phyloP scores from a whole-genome alignment of 192 early-diverging fungal genomes.

The Coemansia sp. region DNA sequence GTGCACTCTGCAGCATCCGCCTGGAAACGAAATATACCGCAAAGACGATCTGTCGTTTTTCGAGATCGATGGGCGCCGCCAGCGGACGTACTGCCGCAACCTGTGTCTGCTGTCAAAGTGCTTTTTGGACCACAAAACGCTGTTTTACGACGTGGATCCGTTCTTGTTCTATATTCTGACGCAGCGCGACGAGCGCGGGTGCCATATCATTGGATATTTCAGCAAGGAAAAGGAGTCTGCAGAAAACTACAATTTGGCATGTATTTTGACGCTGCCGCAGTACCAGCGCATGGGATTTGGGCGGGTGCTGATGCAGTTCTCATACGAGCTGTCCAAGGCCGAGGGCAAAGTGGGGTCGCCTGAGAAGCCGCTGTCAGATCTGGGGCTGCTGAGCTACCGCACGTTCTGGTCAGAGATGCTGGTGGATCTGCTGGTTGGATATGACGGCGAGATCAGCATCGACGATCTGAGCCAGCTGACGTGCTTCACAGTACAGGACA shows the following conservation, averaged over 20 bases:
- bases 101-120: conserved; percentile 94
- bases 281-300: conserved; percentile 96
- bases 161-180: conserved; percentile 98
- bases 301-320: conserved; percentile 89
- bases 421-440: conserved; percentile 70
- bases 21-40: conserved; percentile 99
- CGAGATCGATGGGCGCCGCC: conserved; percentile 95
- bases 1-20: conserved; percentile 91
- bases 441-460: conserved; percentile 80
- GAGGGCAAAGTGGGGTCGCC: conserved; percentile 94
- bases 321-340: conserved; percentile 93
- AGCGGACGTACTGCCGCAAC: conserved; percentile 92
- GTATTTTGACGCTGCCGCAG: conserved; percentile 97
- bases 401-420: conserved; percentile 94
- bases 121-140: conserved; percentile 98
- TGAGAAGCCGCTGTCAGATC: conserved; percentile 97
- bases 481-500: conserved; percentile 85
- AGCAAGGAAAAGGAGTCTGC: conserved; percentile 98
- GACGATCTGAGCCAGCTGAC: conserved; percentile 86
- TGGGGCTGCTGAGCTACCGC: conserved; percentile 91
- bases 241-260: conserved; percentile 97
- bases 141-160: conserved; percentile 98
- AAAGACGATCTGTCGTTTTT: conserved; percentile 91
- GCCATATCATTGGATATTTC: conserved; percentile 95
- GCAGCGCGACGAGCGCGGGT: conserved; percentile 78